Evolutionary conservation across 208 protist genomes (phyloP).

Genomic region (Wallacemonas sp.): DNA sequence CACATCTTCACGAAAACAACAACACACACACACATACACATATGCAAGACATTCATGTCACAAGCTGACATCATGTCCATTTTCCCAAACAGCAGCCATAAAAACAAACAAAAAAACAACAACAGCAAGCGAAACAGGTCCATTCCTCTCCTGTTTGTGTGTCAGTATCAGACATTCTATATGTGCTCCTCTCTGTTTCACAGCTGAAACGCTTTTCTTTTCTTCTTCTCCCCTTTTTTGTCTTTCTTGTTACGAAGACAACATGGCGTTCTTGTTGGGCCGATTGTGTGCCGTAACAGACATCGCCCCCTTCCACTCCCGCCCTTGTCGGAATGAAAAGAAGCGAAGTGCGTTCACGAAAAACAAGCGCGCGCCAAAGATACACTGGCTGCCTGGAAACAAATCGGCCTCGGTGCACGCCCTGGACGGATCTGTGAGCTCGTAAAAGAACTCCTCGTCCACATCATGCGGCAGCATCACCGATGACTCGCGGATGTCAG

Average conservation of each 20-base stretch:
- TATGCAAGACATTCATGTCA: too few species aligned
- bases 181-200: not conserved
- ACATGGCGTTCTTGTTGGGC: conserved; percentile 45
- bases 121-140: conserved; percentile 10
- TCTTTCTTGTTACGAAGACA: conserved; percentile 18
- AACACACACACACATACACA: conserved; percentile 14
- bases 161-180: conserved; percentile 13
- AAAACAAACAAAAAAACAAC: conserved; percentile 16
- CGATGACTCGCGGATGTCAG: not conserved
- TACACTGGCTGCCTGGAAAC: conserved; percentile 26
- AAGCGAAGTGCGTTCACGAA: conserved; percentile 43
- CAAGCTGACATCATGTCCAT: too few species aligned
- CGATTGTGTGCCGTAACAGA: conserved; percentile 52
- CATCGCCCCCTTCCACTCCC: conserved; percentile 55
- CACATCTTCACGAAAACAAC: conserved; percentile 5
- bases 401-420: conserved; percentile 16
- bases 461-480: conserved; percentile 22
- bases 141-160: conserved; percentile 5
- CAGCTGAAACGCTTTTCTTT: too few species aligned
- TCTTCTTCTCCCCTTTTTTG: too few species aligned
- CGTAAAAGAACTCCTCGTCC: conserved; percentile 48
- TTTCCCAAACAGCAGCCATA: not conserved
- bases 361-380: conserved; percentile 43
- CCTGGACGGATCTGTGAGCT: conserved; percentile 37
- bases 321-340: conserved; percentile 33